Conservation (phyloP, 1,284 basidiomycete species). For the Leucoagaricus sp. region DNA sequence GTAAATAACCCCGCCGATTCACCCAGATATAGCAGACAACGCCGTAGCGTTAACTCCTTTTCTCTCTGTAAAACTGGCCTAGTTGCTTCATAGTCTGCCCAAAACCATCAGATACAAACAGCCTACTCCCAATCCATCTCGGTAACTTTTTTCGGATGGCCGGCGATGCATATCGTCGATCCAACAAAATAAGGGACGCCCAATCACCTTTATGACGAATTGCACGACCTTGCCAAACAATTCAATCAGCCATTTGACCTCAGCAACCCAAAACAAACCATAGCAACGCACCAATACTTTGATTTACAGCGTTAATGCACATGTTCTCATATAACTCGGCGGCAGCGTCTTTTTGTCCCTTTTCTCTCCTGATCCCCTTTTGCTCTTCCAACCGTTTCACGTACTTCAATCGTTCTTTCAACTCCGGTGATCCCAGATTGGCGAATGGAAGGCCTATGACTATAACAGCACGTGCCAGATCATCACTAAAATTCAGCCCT, state of each 20-base stretch:
- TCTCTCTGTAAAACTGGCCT: slow-evolving; percentile 66
- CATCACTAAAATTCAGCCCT: slow-evolving; percentile 94
- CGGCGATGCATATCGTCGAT: slow-evolving; percentile 71
- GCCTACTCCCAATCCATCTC: slow-evolving; percentile 79
- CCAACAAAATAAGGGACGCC: slow-evolving; percentile 84
- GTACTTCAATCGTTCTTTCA: slow-evolving; percentile 90
- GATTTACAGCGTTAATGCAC: slow-evolving; percentile 97
- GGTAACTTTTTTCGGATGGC: slow-evolving; percentile 80
- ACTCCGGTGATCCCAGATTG: slow-evolving; percentile 87
- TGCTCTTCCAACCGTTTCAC: slow-evolving; percentile 62
- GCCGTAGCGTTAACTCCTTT: slow-evolving; percentile 22
- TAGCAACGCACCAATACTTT: slow-evolving; percentile 83
- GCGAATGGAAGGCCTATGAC: slow-evolving; percentile 94
- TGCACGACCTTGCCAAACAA: slow-evolving; percentile 65
- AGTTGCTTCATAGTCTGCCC: slow-evolving; percentile 74
- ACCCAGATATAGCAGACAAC: not conserved
- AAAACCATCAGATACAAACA: slow-evolving; percentile 69
- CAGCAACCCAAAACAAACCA: not conserved
- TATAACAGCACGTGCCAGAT: slow-evolving; percentile 86
- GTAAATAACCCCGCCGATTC: slow-evolving; percentile 11
- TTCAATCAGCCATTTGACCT: not conserved
- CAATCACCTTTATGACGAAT: slow-evolving; percentile 89
- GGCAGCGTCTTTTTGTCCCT: slow-evolving; percentile 68
- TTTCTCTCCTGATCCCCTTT: slow-evolving; percentile 28
- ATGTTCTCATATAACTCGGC: slow-evolving; percentile 89